Percentiles rank a stretch among this genome's conserved stretches.
Evolutionary conservation across 1,284 basidiomycete genomes (phyloP).

Genomic region (Melampsora larici-populina): DNA sequence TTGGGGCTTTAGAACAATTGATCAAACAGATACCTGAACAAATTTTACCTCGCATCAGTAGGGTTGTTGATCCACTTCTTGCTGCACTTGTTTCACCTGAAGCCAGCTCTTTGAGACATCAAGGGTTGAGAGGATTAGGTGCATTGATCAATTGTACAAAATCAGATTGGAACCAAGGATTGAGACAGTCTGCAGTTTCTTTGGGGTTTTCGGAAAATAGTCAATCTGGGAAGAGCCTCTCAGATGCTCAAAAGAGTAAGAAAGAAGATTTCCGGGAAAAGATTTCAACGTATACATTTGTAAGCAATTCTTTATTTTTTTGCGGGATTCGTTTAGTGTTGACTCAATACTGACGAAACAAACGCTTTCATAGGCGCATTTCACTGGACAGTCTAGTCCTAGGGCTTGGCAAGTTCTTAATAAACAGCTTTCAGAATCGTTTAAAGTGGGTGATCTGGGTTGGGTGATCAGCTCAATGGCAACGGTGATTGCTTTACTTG

Average conservation of each 20-base stretch:
- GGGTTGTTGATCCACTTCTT: conserved; percentile 29
- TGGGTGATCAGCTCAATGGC: conserved; percentile 41
- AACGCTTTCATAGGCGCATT: conserved; percentile 5
- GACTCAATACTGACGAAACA: not conserved
- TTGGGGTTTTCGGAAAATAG: not conserved
- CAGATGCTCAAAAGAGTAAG: conserved; percentile 2
- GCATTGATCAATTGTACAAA: conserved; percentile 34
- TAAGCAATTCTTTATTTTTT: not conserved
- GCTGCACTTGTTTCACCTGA: conserved; percentile 26
- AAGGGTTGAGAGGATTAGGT: conserved; percentile 23
- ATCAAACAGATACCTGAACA: conserved; percentile 28
- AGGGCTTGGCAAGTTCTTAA: conserved; percentile 14
- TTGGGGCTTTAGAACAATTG: conserved; percentile 25
- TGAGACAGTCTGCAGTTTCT: not conserved
- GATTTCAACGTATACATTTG: conserved; percentile 26
- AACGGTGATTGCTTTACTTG: conserved; percentile 39
- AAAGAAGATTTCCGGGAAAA: conserved; percentile 39
- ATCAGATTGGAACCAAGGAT: conserved; percentile 16
- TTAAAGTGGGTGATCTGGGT: conserved; percentile 20
- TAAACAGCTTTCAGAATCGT: conserved; percentile 12
- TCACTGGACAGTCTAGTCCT: conserved; percentile 21
- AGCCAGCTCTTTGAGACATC: conserved; percentile 16
- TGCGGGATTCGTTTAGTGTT: not conserved
- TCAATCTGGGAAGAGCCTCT: no score
- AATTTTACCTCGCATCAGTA: conserved; percentile 2